Evolutionary conservation across 805 yeast genomes (phyloP), one percentile per base, ranked within the genome.

Genomic region (Lipomyces spencermartinsiae): DNA sequence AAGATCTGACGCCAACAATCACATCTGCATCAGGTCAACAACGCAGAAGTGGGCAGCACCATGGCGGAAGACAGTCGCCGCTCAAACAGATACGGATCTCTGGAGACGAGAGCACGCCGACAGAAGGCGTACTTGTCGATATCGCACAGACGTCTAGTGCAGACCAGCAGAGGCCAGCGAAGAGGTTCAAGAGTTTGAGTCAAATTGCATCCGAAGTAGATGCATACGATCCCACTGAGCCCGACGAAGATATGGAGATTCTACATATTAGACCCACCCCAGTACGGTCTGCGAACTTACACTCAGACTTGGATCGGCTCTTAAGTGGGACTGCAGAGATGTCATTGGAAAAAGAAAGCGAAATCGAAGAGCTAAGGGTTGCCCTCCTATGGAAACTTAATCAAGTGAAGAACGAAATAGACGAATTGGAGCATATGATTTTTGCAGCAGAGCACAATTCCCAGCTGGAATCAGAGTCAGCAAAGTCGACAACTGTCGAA

Each of bases 121-220:
- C 49, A 43, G 16, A 19, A n/a, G 49, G 49, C 16, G 25, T 43
- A 43, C 49, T 43, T 43, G 22, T 19, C 49, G 49, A 43, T 16
- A n/a, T 16, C 16, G 8, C n/a, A 19, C 49, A 43, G 49, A 5
- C 49, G 22, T 43, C 22, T 43, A 43, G 19, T 8, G 58, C 16
- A 55, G 37, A 55, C 12, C 58, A 55, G n/a, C 34, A 22, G 10
- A n/a, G 58, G 37, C 61, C 64, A 2, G 43, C 58, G 9, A 37
- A 31, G 62, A 60, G 68, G 34, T 65, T 62, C 56, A 59, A 59
- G 37, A 62, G 63, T 19, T 31, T 65, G 34, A 61, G 58, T 16
- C 62, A 65, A 39, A 61, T 65, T 29, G 68, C 55, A 12, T n/a
- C 58, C 12, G 64, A 64, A 43, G 63, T 53, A 16, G 49, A 25